Percentiles rank a stretch among this genome's conserved stretches.
Evolutionary conservation across 2,329 filamentous ascomycete species (phyloP).

Genomic region (Trichoderma pleuroti): DNA sequence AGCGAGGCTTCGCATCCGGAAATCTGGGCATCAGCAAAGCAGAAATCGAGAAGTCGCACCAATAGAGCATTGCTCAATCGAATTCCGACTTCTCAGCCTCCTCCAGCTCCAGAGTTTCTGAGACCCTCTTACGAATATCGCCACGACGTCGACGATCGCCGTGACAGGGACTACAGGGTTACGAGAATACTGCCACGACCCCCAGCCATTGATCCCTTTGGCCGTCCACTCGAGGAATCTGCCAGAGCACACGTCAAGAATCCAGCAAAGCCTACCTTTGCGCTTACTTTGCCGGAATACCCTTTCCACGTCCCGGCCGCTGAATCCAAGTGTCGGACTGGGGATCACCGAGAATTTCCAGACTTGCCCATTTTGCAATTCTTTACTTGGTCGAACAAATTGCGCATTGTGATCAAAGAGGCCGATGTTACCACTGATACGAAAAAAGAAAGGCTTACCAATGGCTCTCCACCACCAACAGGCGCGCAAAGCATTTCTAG

Average conservation of each 20-base stretch:
- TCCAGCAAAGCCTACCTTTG: neutral
- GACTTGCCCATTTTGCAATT: neutral
- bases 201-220: neutral
- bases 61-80: neutral
- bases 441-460: neutral
- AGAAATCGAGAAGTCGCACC: neutral
- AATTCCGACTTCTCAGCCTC: neutral
- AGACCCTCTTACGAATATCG: neutral
- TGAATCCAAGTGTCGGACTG: neutral
- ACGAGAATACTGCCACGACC: neutral
- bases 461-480: neutral
- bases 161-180: neutral
- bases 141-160: neutral
- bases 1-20: neutral
- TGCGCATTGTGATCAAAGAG: neutral
- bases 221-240: neutral
- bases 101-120: neutral
- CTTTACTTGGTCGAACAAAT: neutral
- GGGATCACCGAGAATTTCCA: neutral
- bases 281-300: neutral
- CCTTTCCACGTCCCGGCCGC: neutral
- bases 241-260: neutral
- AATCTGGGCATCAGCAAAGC: neutral
- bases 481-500: neutral
- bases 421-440: neutral